phyloP scores from a whole-genome alignment of 495 filamentous ascomycete genomes.

The Aspergillus olivimuriae region DNA sequence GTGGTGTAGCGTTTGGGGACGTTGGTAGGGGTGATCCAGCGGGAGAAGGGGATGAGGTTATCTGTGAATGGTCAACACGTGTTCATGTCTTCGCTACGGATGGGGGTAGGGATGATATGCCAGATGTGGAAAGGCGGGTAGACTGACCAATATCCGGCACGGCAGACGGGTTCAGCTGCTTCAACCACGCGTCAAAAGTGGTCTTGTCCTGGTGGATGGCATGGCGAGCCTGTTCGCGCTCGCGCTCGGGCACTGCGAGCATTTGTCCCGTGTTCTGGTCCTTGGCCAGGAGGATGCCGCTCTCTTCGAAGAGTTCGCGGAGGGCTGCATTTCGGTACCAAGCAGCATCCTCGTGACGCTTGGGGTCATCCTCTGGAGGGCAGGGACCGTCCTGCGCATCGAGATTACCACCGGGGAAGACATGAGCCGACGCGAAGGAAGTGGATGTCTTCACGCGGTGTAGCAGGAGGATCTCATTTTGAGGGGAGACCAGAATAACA shows the following conservation, averaged over 20 bases:
- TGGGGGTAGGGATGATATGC: background rate
- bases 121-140: background rate
- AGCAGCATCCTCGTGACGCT: slow-evolving; percentile 58
- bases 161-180: slow-evolving; percentile 50
- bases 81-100: background rate
- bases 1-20: slow-evolving; percentile 75
- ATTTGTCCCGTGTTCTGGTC: slow-evolving; percentile 37
- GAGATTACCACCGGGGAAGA: slow-evolving; percentile 92
- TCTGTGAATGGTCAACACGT: slow-evolving; percentile 30
- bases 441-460: slow-evolving; percentile 75
- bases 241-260: slow-evolving; percentile 50
- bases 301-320: slow-evolving; percentile 92
- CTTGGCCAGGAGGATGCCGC: slow-evolving; percentile 76
- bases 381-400: slow-evolving; percentile 59
- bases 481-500: slow-evolving; percentile 77
- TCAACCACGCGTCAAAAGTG: slow-evolving; percentile 62
- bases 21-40: slow-evolving; percentile 79
- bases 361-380: slow-evolving; percentile 34
- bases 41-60: slow-evolving; percentile 73
- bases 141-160: slow-evolving; percentile 58
- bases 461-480: slow-evolving; percentile 81
- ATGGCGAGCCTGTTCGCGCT: slow-evolving; percentile 59
- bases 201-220: slow-evolving; percentile 57
- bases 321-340: slow-evolving; percentile 75
- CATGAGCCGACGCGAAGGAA: slow-evolving; percentile 86